Percentiles rank a stretch among this genome's conserved stretches.
These are phyloP conservation scores for Blastobotrys malaysiensis DNA, from an alignment of 1,139 yeast genomes.

Conservation along the genomic window DNA sequence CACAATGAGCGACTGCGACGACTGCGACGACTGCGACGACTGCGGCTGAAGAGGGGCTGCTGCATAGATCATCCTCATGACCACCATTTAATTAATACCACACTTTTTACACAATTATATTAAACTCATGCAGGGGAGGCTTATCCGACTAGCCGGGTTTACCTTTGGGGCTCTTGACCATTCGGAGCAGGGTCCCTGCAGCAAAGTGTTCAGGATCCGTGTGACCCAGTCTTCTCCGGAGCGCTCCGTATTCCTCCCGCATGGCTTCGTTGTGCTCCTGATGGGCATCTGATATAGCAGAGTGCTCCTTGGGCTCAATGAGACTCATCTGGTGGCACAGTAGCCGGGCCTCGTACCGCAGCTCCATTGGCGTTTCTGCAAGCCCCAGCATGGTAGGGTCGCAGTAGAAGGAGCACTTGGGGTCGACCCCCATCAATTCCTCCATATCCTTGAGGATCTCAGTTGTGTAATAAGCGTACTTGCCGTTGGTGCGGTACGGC, in stretches of 20 bases:
- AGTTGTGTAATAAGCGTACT: constrained; percentile 19
- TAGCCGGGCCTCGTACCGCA: background rate
- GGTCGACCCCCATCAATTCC: constrained; percentile 2
- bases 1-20: background rate
- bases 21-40: too few species aligned
- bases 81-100: background rate
- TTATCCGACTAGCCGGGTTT: background rate
- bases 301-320: background rate
- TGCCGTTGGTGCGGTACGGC: constrained; percentile 14
- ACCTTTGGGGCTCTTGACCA: background rate
- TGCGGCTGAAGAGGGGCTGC: background rate
- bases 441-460: constrained; percentile 19
- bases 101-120: background rate
- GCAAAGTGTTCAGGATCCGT: background rate
- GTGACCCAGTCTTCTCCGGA: background rate
- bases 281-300: background rate
- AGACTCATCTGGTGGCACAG: background rate
- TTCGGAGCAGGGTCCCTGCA: background rate
- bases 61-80: background rate
- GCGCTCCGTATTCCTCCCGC: background rate
- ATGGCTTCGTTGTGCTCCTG: background rate
- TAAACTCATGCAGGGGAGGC: background rate
- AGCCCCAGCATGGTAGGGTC: constrained; percentile 10
- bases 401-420: constrained; percentile 7
- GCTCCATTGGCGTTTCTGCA: background rate